phyloP scores from a whole-genome alignment of 352 stramenopile species.

The Albugo candida region DNA sequence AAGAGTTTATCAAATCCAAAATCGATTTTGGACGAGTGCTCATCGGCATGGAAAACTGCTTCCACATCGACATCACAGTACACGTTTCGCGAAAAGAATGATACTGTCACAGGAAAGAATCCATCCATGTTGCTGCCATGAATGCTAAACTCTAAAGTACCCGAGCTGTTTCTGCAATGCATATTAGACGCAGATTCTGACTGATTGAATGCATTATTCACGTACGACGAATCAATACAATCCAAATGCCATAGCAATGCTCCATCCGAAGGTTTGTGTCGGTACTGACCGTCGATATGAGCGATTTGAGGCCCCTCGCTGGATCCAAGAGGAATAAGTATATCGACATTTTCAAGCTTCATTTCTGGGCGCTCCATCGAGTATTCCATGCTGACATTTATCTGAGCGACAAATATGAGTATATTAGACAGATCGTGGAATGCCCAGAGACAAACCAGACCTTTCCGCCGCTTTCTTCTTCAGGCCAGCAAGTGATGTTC shows the following conservation, averaged over 20 bases:
- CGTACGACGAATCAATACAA: constrained; percentile 51
- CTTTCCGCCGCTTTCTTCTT: constrained; percentile 69
- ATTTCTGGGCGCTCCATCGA: constrained; percentile 64
- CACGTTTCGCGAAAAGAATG: constrained; percentile 75
- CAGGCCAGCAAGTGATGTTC: constrained; percentile 77
- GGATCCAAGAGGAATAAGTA: constrained; percentile 56
- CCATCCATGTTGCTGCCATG: constrained; percentile 57
- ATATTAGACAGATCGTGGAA: neutral
- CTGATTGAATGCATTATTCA: constrained; percentile 1
- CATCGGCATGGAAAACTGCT: constrained; percentile 44
- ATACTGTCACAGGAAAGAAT: constrained; percentile 77
- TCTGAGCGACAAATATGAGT: constrained; percentile 10
- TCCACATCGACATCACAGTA: constrained; percentile 76
- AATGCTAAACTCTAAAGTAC: constrained; percentile 66
- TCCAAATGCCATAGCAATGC: constrained; percentile 70
- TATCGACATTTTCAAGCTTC: constrained; percentile 78
- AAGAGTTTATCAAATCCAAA: constrained; percentile 79
- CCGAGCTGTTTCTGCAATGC: constrained; percentile 45
- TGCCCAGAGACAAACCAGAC: constrained; percentile 4
- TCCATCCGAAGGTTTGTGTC: constrained; percentile 58
- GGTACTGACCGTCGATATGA: constrained; percentile 69
- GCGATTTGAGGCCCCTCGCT: constrained; percentile 48
- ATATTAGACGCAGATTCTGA: neutral
- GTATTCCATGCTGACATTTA: constrained; percentile 79
- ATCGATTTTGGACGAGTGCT: constrained; percentile 34